Percentiles rank a stretch among this genome's conserved stretches.
phyloP scores from a whole-genome alignment of 495 filamentous ascomycete species.

The Mytilinidion resinicola region DNA sequence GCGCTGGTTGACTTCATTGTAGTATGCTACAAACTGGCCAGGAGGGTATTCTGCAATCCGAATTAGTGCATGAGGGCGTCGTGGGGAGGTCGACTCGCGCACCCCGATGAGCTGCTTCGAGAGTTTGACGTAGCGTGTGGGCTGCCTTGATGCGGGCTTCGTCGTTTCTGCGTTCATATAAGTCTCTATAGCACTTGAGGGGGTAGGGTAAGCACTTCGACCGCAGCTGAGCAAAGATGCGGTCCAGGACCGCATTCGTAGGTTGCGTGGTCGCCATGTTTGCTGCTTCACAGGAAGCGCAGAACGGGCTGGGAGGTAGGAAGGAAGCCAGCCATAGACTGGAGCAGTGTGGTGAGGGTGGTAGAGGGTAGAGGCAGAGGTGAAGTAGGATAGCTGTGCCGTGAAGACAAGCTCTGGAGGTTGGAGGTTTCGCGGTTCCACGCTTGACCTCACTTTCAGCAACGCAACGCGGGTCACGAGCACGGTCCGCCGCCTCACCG shows the following conservation, averaged over 20 bases:
- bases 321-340: conserved; percentile 16
- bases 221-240: conserved; percentile 32
- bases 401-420: too few relatives aligned
- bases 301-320: conserved; percentile 7
- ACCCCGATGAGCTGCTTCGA: conserved; percentile 34
- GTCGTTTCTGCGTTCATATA: conserved; percentile 25
- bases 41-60: conserved; percentile 59
- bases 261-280: conserved; percentile 20
- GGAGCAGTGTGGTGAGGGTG: neutral
- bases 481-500: too few relatives aligned
- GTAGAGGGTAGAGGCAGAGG: too few relatives aligned
- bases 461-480: too few relatives aligned
- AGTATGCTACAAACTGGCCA: conserved; percentile 72
- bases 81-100: neutral
- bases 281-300: conserved; percentile 21
- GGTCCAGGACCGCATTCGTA: conserved; percentile 14
- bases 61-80: conserved; percentile 12
- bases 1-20: conserved; percentile 66
- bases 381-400: too few relatives aligned
- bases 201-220: conserved; percentile 30
- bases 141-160: conserved; percentile 30
- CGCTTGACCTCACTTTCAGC: too few relatives aligned
- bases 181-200: neutral
- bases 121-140: conserved; percentile 19
- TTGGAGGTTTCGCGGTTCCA: too few relatives aligned